Evolutionary conservation across 1,284 basidiomycete genomes (phyloP).

Genomic region (Fomitiporia mediterranea): DNA sequence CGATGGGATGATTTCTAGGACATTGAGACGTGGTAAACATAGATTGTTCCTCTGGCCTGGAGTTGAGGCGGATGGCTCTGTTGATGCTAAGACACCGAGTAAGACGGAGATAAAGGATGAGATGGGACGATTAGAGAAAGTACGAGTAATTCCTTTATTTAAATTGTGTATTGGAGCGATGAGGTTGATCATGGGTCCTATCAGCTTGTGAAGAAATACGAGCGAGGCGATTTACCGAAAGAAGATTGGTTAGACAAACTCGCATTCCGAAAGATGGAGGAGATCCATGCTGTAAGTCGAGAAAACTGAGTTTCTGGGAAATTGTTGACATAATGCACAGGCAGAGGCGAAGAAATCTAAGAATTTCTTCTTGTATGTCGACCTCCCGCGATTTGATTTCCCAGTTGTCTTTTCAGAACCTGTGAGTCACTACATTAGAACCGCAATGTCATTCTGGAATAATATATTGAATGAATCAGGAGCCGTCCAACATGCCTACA

Average conservation of each 20-base stretch:
- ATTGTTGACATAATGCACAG: slow-evolving; percentile 35
- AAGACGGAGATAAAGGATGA: slow-evolving; percentile 80
- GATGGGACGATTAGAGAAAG: slow-evolving; percentile 93
- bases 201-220: slow-evolving; percentile 93
- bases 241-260: slow-evolving; percentile 95
- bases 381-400: slow-evolving; percentile 96
- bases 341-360: slow-evolving; percentile 85
- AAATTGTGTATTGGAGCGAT: neutral
- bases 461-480: slow-evolving; percentile 1
- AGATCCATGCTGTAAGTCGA: slow-evolving; percentile 84
- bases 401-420: slow-evolving; percentile 95
- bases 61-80: slow-evolving; percentile 79
- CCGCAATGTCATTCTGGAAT: neutral
- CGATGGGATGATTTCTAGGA: slow-evolving; percentile 44
- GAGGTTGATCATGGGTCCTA: neutral
- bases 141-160: slow-evolving; percentile 28
- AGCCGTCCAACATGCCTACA: slow-evolving; percentile 26
- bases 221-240: slow-evolving; percentile 89
- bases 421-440: slow-evolving; percentile 38
- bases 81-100: slow-evolving; percentile 81
- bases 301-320: too few relatives aligned
- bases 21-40: slow-evolving; percentile 88
- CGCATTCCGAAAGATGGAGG: slow-evolving; percentile 90
- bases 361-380: slow-evolving; percentile 90
- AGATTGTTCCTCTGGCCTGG: slow-evolving; percentile 81